Evolutionary conservation across 306 rosid genomes (phyloP).

Genomic region (Cicer pinnatifidum): DNA sequence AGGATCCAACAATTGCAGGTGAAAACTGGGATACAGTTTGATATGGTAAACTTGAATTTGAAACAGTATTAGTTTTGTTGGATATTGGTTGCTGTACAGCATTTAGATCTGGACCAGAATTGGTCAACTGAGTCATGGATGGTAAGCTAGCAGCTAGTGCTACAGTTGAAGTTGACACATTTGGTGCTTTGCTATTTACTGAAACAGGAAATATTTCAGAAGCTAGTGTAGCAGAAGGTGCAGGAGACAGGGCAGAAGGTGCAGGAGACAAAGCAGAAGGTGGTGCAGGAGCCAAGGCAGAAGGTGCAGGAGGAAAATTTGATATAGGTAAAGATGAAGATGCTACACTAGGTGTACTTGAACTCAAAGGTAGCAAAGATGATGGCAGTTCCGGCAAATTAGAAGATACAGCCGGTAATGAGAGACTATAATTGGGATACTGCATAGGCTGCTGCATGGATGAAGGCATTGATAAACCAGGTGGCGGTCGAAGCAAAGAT

Average conservation of each 20-base stretch:
- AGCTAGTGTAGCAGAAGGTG: constrained; percentile 54
- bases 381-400: constrained; percentile 69
- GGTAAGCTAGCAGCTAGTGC: constrained; percentile 53
- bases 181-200: constrained; percentile 58
- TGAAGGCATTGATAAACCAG: constrained; percentile 75
- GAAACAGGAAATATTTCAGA: constrained; percentile 62
- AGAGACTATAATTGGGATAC: constrained; percentile 63
- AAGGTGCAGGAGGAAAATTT: constrained; percentile 32
- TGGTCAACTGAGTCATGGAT: constrained; percentile 57
- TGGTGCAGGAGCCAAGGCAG: constrained; percentile 42
- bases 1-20: constrained; percentile 61
- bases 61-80: constrained; percentile 57
- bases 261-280: constrained; percentile 47
- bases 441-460: constrained; percentile 82
- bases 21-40: constrained; percentile 62
- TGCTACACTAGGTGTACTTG: constrained; percentile 50
- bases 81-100: constrained; percentile 52
- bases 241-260: constrained; percentile 46
- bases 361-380: constrained; percentile 56
- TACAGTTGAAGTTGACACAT: constrained; percentile 51
- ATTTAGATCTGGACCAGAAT: constrained; percentile 58
- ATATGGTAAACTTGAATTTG: constrained; percentile 60
- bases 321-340: constrained; percentile 48
- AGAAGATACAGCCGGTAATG: constrained; percentile 67
- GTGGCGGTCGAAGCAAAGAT: constrained; percentile 82